phyloP scores from a whole-genome alignment of 192 early-diverging fungal species.

The Haplosporangium gracile region DNA sequence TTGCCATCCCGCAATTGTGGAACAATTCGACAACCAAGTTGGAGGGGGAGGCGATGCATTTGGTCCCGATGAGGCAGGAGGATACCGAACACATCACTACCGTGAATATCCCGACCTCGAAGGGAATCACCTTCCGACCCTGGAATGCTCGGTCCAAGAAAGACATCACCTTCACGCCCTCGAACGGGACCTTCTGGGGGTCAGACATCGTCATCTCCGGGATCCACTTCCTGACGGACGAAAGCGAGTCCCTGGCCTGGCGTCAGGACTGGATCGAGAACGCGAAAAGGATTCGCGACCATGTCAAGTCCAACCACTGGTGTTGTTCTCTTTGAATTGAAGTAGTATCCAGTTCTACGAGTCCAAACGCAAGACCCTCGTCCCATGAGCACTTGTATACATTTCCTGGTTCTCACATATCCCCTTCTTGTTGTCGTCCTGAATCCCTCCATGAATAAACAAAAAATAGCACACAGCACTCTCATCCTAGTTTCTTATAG shows the following conservation, averaged over 20 bases:
- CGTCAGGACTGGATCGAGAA: neutral
- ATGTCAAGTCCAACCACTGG: neutral
- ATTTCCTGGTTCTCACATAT: neutral
- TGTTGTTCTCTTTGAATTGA: slow-evolving; percentile 6
- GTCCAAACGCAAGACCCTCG: neutral
- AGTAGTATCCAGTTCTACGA: neutral
- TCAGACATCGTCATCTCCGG: neutral
- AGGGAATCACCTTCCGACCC: neutral
- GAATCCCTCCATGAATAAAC: no score
- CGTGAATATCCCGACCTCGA: neutral
- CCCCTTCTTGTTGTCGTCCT: neutral
- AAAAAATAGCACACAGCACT: no score
- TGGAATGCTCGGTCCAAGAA: neutral
- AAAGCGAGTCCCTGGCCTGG: neutral
- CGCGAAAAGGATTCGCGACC: neutral
- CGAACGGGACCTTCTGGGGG: slow-evolving; percentile 7
- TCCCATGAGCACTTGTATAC: neutral
- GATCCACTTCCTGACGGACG: slow-evolving; percentile 6
- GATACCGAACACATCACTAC: neutral
- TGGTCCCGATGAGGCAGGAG: neutral
- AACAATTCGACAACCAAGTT: no score
- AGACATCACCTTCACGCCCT: neutral
- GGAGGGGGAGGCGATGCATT: neutral
- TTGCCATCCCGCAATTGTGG: neutral
- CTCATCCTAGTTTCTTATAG: neutral